Evolutionary conservation across 2,329 filamentous ascomycete species (phyloP), one percentile per base, ranked within the genome.

Genomic region (Fusarium torreyae): DNA sequence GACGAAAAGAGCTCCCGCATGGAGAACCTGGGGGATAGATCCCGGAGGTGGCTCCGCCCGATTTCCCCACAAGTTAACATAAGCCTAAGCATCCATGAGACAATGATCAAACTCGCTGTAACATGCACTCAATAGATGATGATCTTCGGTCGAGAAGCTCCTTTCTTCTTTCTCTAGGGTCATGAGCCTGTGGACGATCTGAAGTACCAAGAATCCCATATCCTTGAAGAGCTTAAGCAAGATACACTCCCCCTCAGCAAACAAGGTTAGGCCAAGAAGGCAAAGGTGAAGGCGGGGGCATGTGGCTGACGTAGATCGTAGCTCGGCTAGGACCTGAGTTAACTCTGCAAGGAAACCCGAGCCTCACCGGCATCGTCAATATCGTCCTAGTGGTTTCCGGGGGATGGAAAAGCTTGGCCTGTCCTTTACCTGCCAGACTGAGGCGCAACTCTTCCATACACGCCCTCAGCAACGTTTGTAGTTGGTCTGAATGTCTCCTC

Each of bases 301-400:
- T 31, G 58, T 59, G 63, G 60, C 63, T 57, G 52, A 40, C 40
- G 61, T 50, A 39, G 57, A 71, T 66, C 61, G 36, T 58, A 46
- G 39, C 60, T 63, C 57, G 48, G 50, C 38, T 45, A 46, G 68
- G 70, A 61, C 70, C 70, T 71, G 68, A 66, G 54, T 73, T 70
- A 68, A 66, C 69, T 69, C 49, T 64, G 62, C 48, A 56, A 53
- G 66, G 71, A 51, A 74, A 74, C 56, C 71, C 71, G 63, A 71
- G 56, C 52, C 46, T 66, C 36, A 52, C 36, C 71, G 57, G 68
- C 55, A 69, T 70, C 54, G 28, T 68, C 60, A 43, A 68, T 68
- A 64, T 63, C 56, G 66, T 72, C 57, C 52, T 72, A 68, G 68
- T 68, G 59, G 28, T 33, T 56, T 39, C 18, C n/a, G 7, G 15